Base-by-base conservation (phyloP, 1,284 basidiomycete genomes). In the Apiotrichum domesticum region DNA sequence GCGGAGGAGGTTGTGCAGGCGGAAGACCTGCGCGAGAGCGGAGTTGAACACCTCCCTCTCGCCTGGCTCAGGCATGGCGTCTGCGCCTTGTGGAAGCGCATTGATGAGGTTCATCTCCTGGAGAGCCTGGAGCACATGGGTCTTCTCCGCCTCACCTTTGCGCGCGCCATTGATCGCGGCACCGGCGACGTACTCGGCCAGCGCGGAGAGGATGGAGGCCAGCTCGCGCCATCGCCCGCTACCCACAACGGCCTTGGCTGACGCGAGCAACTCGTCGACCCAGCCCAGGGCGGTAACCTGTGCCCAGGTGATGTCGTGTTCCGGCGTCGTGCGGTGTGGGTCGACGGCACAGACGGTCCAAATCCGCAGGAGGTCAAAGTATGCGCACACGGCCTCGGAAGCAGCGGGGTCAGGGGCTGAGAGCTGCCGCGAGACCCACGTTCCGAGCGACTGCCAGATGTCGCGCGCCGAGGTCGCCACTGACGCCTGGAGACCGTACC, bases 261-360 rank as follows among this genome's bases (percentile, higher is more conserved):
- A 58, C 2, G 67, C 63, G 9, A 83, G 64, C 1, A 86, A 72
- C 46, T 88, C 85, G 1, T 81, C 79, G 11, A 76, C 80, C 90
- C 90, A 95, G 0, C 81, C 83, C 82, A 87, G 87, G 2, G 83
- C 85, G 13, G 78, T 76, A 5, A 94, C 79, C 67, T 93, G 90
- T 54, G 86, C 90, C 94, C 93, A 97, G 3, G 88, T 79, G 47
- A 97, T 84, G 58, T 91, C 90, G 73, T 98, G 93, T 14, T 81
- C 81, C 0, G 89, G 90, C 7, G 85, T 87, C 6, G 91, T 94
- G 56, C 82, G 80, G 71, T 98, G 94, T 2, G 94, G 93, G 70
- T 97, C 88, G 21, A 84, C 82, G 0, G 92, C 89, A 64, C 90
- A 94, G 1, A 84, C 79, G 6, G 81, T 87, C 92, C 92, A 97